Percentiles rank a stretch among this genome's conserved stretches.
Conservation (phyloP, 495 filamentous ascomycete genomes). For the Evernia prunastri region DNA sequence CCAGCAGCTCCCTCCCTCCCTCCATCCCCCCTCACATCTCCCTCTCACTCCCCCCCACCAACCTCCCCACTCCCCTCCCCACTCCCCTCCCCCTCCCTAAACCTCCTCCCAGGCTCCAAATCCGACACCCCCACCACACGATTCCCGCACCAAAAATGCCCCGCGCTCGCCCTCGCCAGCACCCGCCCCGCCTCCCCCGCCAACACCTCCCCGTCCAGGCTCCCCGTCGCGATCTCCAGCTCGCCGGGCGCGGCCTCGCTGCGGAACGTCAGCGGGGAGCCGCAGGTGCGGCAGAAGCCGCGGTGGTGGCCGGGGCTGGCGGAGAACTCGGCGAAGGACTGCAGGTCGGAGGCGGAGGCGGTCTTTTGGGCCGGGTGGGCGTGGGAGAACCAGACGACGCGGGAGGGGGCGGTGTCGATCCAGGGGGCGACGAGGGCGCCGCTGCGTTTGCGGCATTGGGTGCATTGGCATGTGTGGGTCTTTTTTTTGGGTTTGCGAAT, state of each 20-base stretch:
- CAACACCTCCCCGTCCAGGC: neutral
- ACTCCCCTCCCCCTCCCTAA: neutral
- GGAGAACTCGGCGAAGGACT: neutral
- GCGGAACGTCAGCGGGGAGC: neutral
- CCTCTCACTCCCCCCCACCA: neutral
- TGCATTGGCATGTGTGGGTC: conserved; percentile 9
- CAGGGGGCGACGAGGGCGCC: neutral
- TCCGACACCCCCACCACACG: neutral
- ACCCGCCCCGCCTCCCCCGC: neutral
- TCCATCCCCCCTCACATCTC: neutral
- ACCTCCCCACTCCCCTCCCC: neutral
- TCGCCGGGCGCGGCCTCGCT: neutral
- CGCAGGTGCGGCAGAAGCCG: neutral
- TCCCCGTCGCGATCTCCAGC: conserved; percentile 1
- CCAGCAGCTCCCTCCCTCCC: neutral
- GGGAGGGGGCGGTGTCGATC: neutral
- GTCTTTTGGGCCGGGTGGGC: neutral
- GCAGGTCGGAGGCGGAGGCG: neutral
- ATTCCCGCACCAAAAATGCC: neutral
- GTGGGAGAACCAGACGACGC: too few relatives aligned
- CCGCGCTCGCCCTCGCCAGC: neutral
- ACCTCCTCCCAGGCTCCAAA: neutral
- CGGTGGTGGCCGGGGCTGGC: neutral
- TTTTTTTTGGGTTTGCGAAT: neutral
- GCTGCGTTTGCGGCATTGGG: conserved; percentile 11